phyloP scores from a whole-genome alignment of 805 yeast genomes.

The Ogataea trehalophila region DNA sequence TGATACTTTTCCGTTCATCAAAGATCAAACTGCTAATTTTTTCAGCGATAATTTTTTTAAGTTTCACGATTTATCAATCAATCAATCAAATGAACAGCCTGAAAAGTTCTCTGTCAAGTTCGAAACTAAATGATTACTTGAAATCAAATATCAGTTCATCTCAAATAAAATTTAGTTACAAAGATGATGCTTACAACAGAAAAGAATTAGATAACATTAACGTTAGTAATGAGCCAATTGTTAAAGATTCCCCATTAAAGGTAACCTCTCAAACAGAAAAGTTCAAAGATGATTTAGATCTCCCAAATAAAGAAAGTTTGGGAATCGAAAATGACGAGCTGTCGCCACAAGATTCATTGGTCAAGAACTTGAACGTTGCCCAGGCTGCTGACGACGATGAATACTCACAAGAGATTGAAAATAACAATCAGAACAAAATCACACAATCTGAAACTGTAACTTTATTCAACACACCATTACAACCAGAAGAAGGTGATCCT shows the following conservation, averaged over 20 bases:
- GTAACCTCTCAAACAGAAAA: too few relatives aligned
- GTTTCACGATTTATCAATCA: neutral
- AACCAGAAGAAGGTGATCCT: neutral
- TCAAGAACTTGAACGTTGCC: too few relatives aligned
- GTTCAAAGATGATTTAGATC: too few relatives aligned
- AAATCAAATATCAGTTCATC: neutral
- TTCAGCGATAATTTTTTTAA: neutral
- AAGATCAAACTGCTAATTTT: neutral
- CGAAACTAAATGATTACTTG: conserved; percentile 2
- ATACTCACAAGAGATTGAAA: too few relatives aligned
- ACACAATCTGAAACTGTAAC: neutral
- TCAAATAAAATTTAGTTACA: neutral
- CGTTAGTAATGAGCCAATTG: too few relatives aligned
- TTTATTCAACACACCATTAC: too few relatives aligned
- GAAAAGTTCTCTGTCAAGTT: neutral
- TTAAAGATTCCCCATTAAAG: too few relatives aligned
- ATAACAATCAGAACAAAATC: neutral
- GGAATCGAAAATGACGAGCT: too few relatives aligned
- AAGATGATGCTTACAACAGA: neutral
- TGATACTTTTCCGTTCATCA: conserved; percentile 1
- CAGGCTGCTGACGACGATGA: too few relatives aligned
- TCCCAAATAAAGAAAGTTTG: too few relatives aligned
- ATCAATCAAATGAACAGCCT: neutral
- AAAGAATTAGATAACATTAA: too few relatives aligned
- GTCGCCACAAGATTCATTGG: too few relatives aligned